Evolutionary conservation across 148 eudicot genomes (phyloP).

Genomic region (Gaultheria prostrata): DNA sequence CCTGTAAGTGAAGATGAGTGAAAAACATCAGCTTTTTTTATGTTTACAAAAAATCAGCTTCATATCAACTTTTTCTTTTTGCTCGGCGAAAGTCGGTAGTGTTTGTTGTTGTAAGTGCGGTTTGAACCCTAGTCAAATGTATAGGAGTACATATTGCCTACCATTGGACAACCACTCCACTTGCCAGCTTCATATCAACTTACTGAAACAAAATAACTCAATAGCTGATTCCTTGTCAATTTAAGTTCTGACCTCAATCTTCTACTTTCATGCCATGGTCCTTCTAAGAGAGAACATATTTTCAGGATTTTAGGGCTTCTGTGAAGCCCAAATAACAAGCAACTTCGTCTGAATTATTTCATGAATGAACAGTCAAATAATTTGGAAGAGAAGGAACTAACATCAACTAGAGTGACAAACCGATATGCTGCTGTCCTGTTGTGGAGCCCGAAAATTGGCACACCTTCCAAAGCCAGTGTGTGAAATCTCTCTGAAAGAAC

Average conservation of each 20-base stretch:
- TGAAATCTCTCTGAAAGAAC: slow-evolving; percentile 67
- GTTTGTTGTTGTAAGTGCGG: too few relatives aligned
- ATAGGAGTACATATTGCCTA: too few relatives aligned
- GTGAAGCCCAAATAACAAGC: neutral
- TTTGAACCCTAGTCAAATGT: too few relatives aligned
- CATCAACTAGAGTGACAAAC: slow-evolving; percentile 92
- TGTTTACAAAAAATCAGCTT: slow-evolving; percentile 4
- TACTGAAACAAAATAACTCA: neutral
- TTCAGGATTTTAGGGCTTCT: neutral
- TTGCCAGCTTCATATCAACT: neutral
- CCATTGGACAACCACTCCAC: too few relatives aligned
- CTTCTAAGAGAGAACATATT: neutral
- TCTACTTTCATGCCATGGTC: neutral
- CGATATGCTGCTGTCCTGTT: slow-evolving; percentile 94
- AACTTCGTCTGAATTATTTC: neutral
- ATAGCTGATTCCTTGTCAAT: neutral
- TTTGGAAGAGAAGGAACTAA: slow-evolving; percentile 39
- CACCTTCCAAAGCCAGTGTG: slow-evolving; percentile 80
- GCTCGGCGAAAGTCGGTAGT: too few relatives aligned
- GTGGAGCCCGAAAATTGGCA: slow-evolving; percentile 74
- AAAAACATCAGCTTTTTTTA: slow-evolving; percentile 11
- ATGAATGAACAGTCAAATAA: neutral
- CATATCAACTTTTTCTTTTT: neutral
- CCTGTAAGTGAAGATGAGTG: slow-evolving; percentile 35
- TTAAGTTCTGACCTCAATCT: neutral